Evolutionary conservation across 345 rosid genomes (phyloP).

Genomic region (Populus alba): DNA sequence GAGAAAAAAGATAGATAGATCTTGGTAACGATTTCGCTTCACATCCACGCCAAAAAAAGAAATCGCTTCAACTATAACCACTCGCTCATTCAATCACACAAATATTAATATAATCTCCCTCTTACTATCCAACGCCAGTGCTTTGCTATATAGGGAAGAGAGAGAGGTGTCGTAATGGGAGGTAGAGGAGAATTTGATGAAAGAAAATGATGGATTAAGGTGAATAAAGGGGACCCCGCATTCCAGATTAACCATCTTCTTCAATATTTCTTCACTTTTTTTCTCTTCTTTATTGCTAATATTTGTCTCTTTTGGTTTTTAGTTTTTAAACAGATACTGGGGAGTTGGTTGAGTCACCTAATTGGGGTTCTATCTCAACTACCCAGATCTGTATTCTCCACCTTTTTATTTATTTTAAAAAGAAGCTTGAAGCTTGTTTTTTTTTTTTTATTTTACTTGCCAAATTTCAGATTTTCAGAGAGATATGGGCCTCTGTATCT

Average conservation of each 20-base stretch:
- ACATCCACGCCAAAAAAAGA: background rate
- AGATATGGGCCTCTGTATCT: constrained; percentile 49
- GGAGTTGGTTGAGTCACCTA: constrained; percentile 29
- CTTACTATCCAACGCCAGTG: background rate
- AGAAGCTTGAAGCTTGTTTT: background rate
- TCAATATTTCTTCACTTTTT: background rate
- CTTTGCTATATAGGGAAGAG: constrained; percentile 1
- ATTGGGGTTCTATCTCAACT: constrained; percentile 20
- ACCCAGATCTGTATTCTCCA: constrained; percentile 40
- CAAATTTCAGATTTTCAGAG: constrained; percentile 14
- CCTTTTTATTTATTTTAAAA: background rate
- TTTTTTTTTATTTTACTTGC: background rate
- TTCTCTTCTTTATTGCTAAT: background rate
- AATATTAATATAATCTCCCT: background rate
- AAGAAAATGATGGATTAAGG: constrained; percentile 18
- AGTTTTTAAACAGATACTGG: constrained; percentile 13
- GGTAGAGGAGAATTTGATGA: background rate
- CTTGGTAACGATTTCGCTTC: background rate
- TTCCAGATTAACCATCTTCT: constrained; percentile 5
- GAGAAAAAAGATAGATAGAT: background rate
- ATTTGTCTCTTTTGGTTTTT: background rate
- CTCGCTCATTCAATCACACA: background rate
- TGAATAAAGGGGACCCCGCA: constrained; percentile 1
- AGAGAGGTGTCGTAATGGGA: background rate
- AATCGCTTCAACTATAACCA: constrained; percentile 7